Conservation (phyloP, 164 flowering plant species). For the Chloranthus sessilifolius region DNA sequence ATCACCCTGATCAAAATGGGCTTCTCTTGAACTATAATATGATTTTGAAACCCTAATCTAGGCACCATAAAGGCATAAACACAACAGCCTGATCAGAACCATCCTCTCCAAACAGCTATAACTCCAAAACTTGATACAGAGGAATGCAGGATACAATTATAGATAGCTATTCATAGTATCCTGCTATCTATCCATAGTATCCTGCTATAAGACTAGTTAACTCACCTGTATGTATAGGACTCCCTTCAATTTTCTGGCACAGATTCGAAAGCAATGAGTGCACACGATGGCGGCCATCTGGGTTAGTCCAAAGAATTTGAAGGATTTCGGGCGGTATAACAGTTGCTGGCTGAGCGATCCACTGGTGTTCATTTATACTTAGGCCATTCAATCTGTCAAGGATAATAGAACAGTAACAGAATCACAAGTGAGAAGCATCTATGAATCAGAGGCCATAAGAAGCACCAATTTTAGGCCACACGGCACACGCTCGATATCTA, state of each 20-base stretch:
- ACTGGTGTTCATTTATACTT: constrained; percentile 14
- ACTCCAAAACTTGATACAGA: neutral
- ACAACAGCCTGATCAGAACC: neutral
- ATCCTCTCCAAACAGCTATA: neutral
- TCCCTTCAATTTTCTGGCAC: constrained; percentile 11
- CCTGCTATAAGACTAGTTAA: constrained; percentile 6
- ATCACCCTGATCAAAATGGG: neutral
- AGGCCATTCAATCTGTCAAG: constrained; percentile 32
- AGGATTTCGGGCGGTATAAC: constrained; percentile 32
- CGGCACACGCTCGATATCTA: neutral
- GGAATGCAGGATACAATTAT: neutral
- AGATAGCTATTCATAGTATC: neutral
- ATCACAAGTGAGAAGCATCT: neutral
- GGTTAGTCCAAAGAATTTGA: constrained; percentile 25
- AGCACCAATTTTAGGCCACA: neutral
- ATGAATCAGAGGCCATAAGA: neutral
- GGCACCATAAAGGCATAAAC: neutral
- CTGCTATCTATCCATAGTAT: constrained; percentile 1
- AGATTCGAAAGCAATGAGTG: constrained; percentile 8
- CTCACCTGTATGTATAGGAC: neutral
- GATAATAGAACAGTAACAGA: neutral
- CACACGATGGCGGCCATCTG: constrained; percentile 27
- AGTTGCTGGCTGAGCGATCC: constrained; percentile 35
- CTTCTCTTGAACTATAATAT: neutral
- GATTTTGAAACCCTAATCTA: neutral